Evolutionary conservation across 2,329 filamentous ascomycete genomes (phyloP).

Genomic region (Penicillium italicum): DNA sequence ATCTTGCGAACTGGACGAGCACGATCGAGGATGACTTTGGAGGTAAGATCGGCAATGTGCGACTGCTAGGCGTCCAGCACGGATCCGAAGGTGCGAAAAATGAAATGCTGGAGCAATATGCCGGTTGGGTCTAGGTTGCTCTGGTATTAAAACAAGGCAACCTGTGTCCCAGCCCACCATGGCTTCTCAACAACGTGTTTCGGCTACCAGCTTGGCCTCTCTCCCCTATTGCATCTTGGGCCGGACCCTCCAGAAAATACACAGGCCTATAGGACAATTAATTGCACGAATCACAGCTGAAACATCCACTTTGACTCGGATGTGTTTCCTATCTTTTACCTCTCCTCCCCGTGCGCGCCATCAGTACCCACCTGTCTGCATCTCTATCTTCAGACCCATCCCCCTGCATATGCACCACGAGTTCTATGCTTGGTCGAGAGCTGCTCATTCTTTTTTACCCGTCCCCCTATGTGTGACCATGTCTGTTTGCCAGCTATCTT

Average conservation of each 20-base stretch:
- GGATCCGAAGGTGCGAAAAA: slow-evolving; percentile 46
- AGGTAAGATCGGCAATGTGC: slow-evolving; percentile 45
- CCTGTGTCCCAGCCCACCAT: neutral
- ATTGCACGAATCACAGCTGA: slow-evolving; percentile 7
- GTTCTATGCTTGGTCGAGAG: neutral
- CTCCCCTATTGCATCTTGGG: slow-evolving; percentile 1
- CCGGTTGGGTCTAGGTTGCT: slow-evolving; percentile 33
- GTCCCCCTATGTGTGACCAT: slow-evolving; percentile 2
- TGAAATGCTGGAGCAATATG: slow-evolving; percentile 40
- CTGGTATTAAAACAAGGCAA: slow-evolving; percentile 3
- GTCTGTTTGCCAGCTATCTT: slow-evolving; percentile 10
- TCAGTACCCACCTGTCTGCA: neutral
- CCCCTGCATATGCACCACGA: slow-evolving; percentile 13
- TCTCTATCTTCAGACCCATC: neutral
- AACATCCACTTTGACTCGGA: neutral
- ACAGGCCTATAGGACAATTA: slow-evolving; percentile 4
- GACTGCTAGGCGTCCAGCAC: slow-evolving; percentile 45
- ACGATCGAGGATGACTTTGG: slow-evolving; percentile 43
- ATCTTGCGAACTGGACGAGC: slow-evolving; percentile 64
- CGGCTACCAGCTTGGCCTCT: neutral
- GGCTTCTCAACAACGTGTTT: neutral
- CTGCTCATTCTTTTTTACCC: neutral
- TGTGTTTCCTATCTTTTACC: neutral
- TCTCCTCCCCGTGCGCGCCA: neutral
- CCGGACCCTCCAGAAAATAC: slow-evolving; percentile 1